Percentiles rank a stretch among this genome's conserved stretches.
Conservation (phyloP, 306 rosid species). For the Ormosia semicastrata region DNA sequence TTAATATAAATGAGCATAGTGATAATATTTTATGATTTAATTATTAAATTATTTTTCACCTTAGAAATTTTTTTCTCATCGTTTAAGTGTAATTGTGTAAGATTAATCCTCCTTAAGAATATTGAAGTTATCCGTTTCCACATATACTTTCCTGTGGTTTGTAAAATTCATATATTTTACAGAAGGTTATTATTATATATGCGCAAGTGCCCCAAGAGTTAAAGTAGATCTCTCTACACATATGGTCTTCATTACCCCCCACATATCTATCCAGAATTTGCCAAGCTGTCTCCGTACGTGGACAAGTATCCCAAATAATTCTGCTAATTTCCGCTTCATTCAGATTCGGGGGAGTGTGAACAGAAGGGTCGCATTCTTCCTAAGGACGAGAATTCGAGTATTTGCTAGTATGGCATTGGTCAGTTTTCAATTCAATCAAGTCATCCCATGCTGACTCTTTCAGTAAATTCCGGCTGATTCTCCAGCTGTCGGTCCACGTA, state of each 20-base stretch:
- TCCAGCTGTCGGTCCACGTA: slow-evolving; percentile 43
- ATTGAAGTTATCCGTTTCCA: background rate
- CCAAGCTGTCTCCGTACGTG: background rate
- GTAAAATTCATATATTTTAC: background rate
- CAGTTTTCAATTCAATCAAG: slow-evolving; percentile 39
- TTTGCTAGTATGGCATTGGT: slow-evolving; percentile 30
- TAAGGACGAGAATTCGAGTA: background rate
- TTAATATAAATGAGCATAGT: no score
- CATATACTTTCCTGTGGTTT: background rate
- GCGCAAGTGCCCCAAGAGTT: background rate
- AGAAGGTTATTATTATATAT: no score
- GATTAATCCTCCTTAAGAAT: no score
- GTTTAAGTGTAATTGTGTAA: no score
- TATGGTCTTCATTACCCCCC: background rate
- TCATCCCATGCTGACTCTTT: slow-evolving; percentile 9
- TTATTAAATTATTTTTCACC: no score
- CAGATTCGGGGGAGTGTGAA: background rate
- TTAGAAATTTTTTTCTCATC: no score
- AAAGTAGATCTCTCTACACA: no score
- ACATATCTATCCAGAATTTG: background rate
- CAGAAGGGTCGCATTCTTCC: background rate
- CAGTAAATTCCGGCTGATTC: slow-evolving; percentile 1
- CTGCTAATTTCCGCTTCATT: background rate
- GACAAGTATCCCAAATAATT: background rate
- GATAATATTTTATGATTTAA: no score